A percentile compares a stretch with the other conserved stretches of the same genome.
phyloP scores from a whole-genome alignment of 192 early-diverging fungal genomes.

The Entrophospora sp. region DNA sequence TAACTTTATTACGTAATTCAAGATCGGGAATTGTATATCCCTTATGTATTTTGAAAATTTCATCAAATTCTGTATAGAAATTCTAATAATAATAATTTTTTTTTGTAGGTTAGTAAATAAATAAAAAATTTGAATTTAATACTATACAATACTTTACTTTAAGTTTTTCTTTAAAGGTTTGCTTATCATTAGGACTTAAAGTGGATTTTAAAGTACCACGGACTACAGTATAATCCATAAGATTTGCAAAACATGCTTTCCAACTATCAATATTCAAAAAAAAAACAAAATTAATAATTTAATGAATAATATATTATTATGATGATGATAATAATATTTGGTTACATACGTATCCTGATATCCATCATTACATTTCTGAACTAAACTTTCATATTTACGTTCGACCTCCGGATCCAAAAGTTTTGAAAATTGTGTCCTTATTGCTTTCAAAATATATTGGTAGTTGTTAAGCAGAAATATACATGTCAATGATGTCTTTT shows the following conservation, averaged over 20 bases:
- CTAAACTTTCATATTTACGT: slow-evolving; percentile 43
- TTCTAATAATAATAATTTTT: slow-evolving; percentile 35
- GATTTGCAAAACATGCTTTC: slow-evolving; percentile 62
- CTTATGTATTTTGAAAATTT: slow-evolving; percentile 56
- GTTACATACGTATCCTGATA: slow-evolving; percentile 37
- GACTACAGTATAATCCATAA: slow-evolving; percentile 67
- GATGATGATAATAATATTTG: neutral
- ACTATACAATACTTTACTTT: slow-evolving; percentile 37
- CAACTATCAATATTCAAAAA: slow-evolving; percentile 39
- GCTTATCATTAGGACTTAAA: slow-evolving; percentile 57
- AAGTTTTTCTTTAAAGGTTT: slow-evolving; percentile 77
- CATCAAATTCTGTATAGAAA: slow-evolving; percentile 80
- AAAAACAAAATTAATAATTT: neutral
- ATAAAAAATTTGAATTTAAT: neutral
- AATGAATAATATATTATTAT: neutral
- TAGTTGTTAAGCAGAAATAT: slow-evolving; percentile 83
- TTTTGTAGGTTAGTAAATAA: neutral
- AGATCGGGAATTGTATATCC: slow-evolving; percentile 70
- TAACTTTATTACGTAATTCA: slow-evolving; percentile 59
- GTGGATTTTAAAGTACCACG: slow-evolving; percentile 49
- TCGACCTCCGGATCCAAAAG: slow-evolving; percentile 42
- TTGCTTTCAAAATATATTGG: slow-evolving; percentile 60
- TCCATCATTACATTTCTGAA: slow-evolving; percentile 38
- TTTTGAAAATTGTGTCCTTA: slow-evolving; percentile 43
- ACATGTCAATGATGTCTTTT: slow-evolving; percentile 50